Percentiles rank a stretch among this genome's conserved stretches.
phyloP scores from a whole-genome alignment of 768 basidiomycete species.

The Auriscalpium orientale region DNA sequence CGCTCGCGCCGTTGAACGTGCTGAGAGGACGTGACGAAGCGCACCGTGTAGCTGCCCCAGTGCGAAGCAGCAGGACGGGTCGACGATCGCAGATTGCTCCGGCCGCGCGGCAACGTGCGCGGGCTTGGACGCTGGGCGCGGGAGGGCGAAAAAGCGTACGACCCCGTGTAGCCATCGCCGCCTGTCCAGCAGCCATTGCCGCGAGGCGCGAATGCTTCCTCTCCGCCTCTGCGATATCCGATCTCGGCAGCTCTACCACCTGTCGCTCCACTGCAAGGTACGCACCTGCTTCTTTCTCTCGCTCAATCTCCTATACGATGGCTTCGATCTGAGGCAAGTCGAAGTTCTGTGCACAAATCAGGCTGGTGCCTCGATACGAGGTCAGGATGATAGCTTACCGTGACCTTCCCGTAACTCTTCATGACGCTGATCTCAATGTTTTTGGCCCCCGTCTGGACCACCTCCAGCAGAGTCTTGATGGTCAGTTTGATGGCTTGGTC shows the following conservation, averaged over 20 bases:
- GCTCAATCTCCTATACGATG: constrained; percentile 89
- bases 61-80: no score
- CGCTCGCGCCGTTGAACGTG: no score
- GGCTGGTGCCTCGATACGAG: not conserved
- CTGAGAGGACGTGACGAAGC: no score
- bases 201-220: constrained; percentile 86
- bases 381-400: constrained; percentile 40
- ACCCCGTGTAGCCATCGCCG: constrained; percentile 77
- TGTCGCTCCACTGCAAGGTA: no score
- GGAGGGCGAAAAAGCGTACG: no score
- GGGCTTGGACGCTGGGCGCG: no score
- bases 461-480: constrained; percentile 91
- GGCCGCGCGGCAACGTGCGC: no score
- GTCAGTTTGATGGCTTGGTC: constrained; percentile 93
- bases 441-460: constrained; percentile 99
- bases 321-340: constrained; percentile 83
- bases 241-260: no score
- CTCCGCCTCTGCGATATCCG: constrained; percentile 97
- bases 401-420: constrained; percentile 90
- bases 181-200: constrained; percentile 86
- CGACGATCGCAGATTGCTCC: no score
- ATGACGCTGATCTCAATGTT: constrained; percentile 99
- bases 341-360: constrained; percentile 53
- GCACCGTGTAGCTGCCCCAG: no score
- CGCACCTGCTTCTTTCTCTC: constrained; percentile 92